These are phyloP conservation scores for Raphanus hybrid DNA, from an alignment of 441 rosid genomes.

Conservation along the genomic window DNA sequence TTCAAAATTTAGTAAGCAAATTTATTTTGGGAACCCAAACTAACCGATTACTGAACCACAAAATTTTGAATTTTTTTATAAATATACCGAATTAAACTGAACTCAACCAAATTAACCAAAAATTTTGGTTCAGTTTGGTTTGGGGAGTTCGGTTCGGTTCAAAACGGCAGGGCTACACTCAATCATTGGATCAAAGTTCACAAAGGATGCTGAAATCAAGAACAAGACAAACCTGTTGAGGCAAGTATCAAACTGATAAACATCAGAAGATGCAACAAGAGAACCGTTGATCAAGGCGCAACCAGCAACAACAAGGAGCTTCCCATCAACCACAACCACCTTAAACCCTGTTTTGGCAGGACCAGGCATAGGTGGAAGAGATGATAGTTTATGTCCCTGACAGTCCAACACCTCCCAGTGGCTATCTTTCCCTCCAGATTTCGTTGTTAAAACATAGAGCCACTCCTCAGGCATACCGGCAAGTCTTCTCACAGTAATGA, in stretches of 20 bases:
- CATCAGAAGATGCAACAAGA: conserved; percentile 72
- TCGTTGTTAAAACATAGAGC: conserved; percentile 80
- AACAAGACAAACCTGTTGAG: conserved; percentile 78
- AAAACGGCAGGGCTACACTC: not conserved
- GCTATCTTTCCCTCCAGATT: conserved; percentile 74
- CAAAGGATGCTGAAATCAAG: conserved; percentile 2
- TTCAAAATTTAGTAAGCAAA: not conserved
- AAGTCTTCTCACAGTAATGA: conserved; percentile 69
- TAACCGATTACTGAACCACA: too few relatives aligned
- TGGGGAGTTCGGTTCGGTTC: not conserved
- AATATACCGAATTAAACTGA: not conserved
- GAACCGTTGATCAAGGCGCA: conserved; percentile 58
- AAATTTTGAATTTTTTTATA: too few relatives aligned
- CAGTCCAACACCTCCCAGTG: conserved; percentile 92
- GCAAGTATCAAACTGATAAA: conserved; percentile 86
- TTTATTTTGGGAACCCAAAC: too few relatives aligned
- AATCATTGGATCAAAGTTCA: not conserved
- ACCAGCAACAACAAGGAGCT: conserved; percentile 91
- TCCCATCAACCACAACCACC: conserved; percentile 75
- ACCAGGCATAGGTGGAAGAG: conserved; percentile 90
- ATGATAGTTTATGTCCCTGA: conserved; percentile 58
- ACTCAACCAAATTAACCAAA: not conserved
- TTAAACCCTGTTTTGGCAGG: conserved; percentile 72
- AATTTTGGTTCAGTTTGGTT: not conserved
- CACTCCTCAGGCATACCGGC: conserved; percentile 89